phyloP scores from a whole-genome alignment of 768 basidiomycete species.

The Trametes cinnabarina region DNA sequence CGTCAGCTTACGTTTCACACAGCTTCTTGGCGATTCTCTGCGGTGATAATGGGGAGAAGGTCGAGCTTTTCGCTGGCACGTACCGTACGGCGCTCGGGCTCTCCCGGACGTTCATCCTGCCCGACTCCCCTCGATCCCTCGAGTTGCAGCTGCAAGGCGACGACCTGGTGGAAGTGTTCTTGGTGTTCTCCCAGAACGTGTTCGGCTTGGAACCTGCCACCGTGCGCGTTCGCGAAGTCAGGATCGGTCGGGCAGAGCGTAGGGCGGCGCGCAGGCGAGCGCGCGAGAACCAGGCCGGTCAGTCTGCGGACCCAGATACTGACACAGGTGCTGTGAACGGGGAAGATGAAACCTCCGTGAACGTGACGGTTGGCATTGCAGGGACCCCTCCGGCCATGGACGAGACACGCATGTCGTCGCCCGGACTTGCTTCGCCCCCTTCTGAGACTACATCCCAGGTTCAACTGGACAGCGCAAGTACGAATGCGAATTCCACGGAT shows the following conservation, averaged over 20 bases:
- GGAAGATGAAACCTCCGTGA: slow-evolving; percentile 41
- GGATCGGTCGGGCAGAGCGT: slow-evolving; percentile 85
- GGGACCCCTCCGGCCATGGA: slow-evolving; percentile 35
- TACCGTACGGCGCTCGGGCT: slow-evolving; percentile 85
- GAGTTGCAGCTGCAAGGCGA: slow-evolving; percentile 90
- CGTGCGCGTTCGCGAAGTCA: slow-evolving; percentile 89
- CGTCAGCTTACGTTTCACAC: neutral
- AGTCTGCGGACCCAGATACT: slow-evolving; percentile 42
- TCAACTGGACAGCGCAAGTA: slow-evolving; percentile 32
- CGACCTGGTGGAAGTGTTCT: slow-evolving; percentile 87
- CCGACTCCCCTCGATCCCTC: slow-evolving; percentile 83
- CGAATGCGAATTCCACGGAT: slow-evolving; percentile 49
- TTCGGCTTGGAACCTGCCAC: slow-evolving; percentile 92
- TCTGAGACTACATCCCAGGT: slow-evolving; percentile 21
- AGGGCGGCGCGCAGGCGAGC: slow-evolving; percentile 80
- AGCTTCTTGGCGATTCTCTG: slow-evolving; percentile 93
- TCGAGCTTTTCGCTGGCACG: slow-evolving; percentile 90
- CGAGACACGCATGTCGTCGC: slow-evolving; percentile 18
- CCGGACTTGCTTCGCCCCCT: slow-evolving; percentile 23
- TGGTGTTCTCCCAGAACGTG: slow-evolving; percentile 88
- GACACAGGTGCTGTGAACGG: slow-evolving; percentile 39
- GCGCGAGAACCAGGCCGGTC: slow-evolving; percentile 57
- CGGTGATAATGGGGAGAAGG: slow-evolving; percentile 89
- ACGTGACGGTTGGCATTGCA: slow-evolving; percentile 62
- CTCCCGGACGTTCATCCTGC: slow-evolving; percentile 90